Conservation (phyloP, 352 stramenopile species). For the Globisporangium okanoganense region DNA sequence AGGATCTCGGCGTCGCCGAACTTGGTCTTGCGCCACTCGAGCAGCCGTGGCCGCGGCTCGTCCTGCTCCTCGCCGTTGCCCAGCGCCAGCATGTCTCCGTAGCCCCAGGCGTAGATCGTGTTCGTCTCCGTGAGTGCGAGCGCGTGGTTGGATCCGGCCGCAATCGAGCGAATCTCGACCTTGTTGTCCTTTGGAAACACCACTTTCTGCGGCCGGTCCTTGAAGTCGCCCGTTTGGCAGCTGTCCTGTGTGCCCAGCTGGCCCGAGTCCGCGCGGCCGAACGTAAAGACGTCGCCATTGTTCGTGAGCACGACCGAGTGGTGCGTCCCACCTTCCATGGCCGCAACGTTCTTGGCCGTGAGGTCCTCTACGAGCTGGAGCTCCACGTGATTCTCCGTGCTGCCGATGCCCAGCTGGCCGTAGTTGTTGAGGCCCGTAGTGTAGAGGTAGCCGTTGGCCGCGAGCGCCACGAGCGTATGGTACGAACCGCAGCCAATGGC, state of each 20-base stretch:
- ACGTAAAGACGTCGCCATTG: conserved; percentile 88
- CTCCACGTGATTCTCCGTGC: conserved; percentile 64
- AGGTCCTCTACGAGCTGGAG: conserved; percentile 77
- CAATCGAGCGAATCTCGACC: conserved; percentile 32
- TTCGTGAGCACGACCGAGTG: conserved; percentile 91
- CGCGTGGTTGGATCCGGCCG: conserved; percentile 86
- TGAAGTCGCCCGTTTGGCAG: conserved; percentile 73
- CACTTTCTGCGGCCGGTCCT: conserved; percentile 76
- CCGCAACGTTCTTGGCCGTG: conserved; percentile 51
- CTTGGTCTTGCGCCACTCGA: conserved; percentile 72
- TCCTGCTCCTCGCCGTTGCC: conserved; percentile 85
- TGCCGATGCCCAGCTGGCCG: conserved; percentile 94
- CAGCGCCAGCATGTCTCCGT: conserved; percentile 90
- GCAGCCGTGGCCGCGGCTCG: conserved; percentile 53
- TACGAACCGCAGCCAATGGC: conserved; percentile 87
- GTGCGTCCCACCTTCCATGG: conserved; percentile 89
- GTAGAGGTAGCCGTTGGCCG: conserved; percentile 83
- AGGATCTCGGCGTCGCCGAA: conserved; percentile 62
- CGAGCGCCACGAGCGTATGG: conserved; percentile 75
- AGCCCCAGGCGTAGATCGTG: conserved; percentile 89
- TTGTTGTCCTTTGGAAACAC: conserved; percentile 25
- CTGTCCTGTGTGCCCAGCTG: conserved; percentile 87
- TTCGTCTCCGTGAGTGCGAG: conserved; percentile 74
- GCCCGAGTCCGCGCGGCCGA: conserved; percentile 92
- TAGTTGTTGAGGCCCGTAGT: conserved; percentile 95